A percentile compares a stretch with the other conserved stretches of the same genome.
phyloP scores from a whole-genome alignment of 2,329 filamentous ascomycete genomes.

The Plenodomus lindquistii region DNA sequence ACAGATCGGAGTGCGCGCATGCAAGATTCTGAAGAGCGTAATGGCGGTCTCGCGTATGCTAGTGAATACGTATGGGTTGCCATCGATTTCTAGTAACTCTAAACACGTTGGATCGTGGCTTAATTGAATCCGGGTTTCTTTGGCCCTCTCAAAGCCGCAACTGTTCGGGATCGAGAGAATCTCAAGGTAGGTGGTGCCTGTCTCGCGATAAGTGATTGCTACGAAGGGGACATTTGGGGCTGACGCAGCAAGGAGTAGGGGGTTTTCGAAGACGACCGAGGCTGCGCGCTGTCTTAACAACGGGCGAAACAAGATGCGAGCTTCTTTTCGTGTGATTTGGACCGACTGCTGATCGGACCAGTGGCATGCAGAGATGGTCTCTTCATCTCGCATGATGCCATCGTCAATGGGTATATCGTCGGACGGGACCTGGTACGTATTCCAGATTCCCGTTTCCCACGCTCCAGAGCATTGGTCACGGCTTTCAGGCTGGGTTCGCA shows the following conservation, averaged over 20 bases:
- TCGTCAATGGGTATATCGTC: constrained; percentile 25
- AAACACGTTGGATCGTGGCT: constrained; percentile 39
- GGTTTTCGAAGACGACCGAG: constrained; percentile 17
- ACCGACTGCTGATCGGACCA: constrained; percentile 26
- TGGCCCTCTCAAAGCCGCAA: constrained; percentile 16
- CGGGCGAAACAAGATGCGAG: constrained; percentile 27
- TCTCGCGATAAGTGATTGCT: constrained; percentile 24
- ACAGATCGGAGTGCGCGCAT: constrained; percentile 4
- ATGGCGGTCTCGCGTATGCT: constrained; percentile 33
- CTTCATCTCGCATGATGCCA: constrained; percentile 31
- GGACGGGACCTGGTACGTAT: constrained; percentile 24
- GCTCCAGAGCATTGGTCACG: constrained; percentile 21
- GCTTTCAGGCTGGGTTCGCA: constrained; percentile 24
- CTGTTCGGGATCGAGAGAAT: constrained; percentile 19
- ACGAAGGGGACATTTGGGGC: constrained; percentile 18
- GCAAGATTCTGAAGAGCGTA: constrained; percentile 23
- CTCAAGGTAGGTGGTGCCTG: constrained; percentile 24
- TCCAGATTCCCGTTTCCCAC: constrained; percentile 32
- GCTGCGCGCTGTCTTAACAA: constrained; percentile 14
- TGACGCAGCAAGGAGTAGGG: constrained; percentile 27
- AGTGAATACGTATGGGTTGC: constrained; percentile 27
- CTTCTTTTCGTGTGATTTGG: constrained; percentile 35
- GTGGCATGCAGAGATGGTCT: constrained; percentile 36
- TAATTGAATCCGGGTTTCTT: constrained; percentile 16
- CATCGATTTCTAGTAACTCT: constrained; percentile 30